Evolutionary conservation across 2,329 filamentous ascomycete genomes (phyloP), one percentile per base, ranked within the genome.

Genomic region (Xenoacremonium recifei): DNA sequence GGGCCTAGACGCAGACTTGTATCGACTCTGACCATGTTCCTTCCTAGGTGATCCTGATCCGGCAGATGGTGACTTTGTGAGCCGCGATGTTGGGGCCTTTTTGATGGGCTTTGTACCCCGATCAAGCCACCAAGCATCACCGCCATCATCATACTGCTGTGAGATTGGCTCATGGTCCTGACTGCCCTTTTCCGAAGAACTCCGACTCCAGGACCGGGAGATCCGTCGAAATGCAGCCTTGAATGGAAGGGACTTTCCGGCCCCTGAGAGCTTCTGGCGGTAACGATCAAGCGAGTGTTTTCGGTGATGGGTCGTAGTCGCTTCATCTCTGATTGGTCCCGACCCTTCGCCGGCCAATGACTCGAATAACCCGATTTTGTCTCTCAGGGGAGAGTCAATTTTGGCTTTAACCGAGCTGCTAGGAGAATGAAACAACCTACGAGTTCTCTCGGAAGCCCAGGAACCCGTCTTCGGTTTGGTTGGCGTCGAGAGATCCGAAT

Each of bases 351-450:
- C 21, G 43, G 17, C 48, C 25, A 65, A 39, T 13, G 54, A 55
- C 32, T 65, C 60, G 36, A 62, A 65, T 7, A 63, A 43, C 4
- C 51, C 48, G 17, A 65, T 63, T 29, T 51, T 61, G n/a, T 63
- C 53, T 34, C 51, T 57, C 33, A 58, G 32, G 5, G 53, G 51
- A 6, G 55, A 55, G n/a, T 36, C n/a, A 1, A 29, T 17, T 19
- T 49, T 47, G 25, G 47, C 35, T 3, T 41, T 44, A 9, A 31
- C 39, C 13, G 39, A 39, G 7, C 39, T 45, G 13, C 30, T 17
- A 6, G 37, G 36, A 16, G 45, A 40, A 18, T 30, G 35, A 4
- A 47, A n/a, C n/a, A n/a, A n/a, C n/a, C n/a, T n/a, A n/a, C n/a
- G n/a, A n/a, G n/a, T n/a, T n/a, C n/a, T n/a, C n/a, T n/a, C n/a